phyloP scores from a whole-genome alignment of 805 yeast genomes.

The Vanderwaltozyma verrucispora region DNA sequence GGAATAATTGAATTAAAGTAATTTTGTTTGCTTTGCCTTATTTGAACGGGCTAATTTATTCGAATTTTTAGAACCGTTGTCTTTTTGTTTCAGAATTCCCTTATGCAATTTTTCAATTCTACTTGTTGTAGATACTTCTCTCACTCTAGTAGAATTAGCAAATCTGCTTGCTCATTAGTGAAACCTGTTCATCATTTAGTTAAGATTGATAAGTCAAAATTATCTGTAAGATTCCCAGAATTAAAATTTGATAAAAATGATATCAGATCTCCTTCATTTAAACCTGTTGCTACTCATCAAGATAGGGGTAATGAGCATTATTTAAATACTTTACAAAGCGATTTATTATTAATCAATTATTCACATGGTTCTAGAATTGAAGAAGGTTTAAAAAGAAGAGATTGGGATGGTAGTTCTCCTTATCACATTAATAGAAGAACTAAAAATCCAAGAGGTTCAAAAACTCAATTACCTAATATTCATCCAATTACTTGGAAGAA shows the following conservation, averaged over 20 bases:
- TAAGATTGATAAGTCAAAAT: conserved; percentile 57
- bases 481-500: conserved; percentile 55
- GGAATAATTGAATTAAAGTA: no score
- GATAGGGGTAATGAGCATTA: conserved; percentile 77
- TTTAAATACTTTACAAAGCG: conserved; percentile 61
- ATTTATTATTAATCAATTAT: conserved; percentile 67
- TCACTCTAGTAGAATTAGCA: conserved; percentile 29
- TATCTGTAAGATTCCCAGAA: conserved; percentile 67
- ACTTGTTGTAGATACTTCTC: conserved; percentile 14
- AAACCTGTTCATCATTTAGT: conserved; percentile 90
- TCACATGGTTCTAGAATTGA: conserved; percentile 47
- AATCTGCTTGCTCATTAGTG: conserved; percentile 59
- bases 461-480: conserved; percentile 64
- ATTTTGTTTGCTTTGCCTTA: no score
- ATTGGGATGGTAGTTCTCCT: conserved; percentile 83
- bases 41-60: no score
- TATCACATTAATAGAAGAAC: conserved; percentile 77
- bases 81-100: no score
- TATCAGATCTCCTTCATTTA: conserved; percentile 67
- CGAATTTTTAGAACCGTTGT: no score
- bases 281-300: conserved; percentile 63
- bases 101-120: neutral
- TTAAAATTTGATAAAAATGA: conserved; percentile 60
- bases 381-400: conserved; percentile 62
- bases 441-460: conserved; percentile 66